Percentiles rank a stretch among this genome's conserved stretches.
Conservation (phyloP, 352 stramenopile species). For the Globisporangium parvum region DNA sequence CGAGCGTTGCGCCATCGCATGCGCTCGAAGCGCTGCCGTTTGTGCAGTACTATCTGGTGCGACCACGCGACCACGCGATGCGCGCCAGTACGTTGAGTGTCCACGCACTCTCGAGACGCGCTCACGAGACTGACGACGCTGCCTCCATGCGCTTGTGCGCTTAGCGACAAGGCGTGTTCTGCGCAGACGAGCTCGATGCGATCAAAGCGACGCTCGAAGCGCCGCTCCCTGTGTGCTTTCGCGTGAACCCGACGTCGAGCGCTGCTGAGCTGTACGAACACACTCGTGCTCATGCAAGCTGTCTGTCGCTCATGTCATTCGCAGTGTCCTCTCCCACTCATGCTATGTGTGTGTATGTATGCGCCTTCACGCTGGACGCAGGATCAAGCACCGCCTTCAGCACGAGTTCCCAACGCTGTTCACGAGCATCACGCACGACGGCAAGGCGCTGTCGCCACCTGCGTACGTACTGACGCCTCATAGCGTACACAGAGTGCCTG, state of each 20-base stretch:
- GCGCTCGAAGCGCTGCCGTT: constrained; percentile 20
- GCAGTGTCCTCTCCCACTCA: no score
- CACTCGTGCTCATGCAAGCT: no score
- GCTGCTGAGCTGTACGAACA: constrained; percentile 19
- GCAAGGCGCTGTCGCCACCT: constrained; percentile 28
- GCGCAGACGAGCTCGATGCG: constrained; percentile 24
- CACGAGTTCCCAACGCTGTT: constrained; percentile 44
- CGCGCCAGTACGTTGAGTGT: no score
- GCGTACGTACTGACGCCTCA: constrained; percentile 10
- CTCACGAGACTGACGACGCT: neutral
- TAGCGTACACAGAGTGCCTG: neutral
- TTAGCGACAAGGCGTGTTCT: constrained; percentile 61
- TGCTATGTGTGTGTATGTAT: no score
- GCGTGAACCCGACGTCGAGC: constrained; percentile 44
- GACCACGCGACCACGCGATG: neutral
- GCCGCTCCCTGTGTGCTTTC: constrained; percentile 65
- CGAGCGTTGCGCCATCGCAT: neutral
- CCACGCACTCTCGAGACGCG: no score
- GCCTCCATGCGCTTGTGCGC: neutral
- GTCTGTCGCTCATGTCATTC: no score
- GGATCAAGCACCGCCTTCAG: constrained; percentile 42
- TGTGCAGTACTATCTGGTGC: constrained; percentile 68
- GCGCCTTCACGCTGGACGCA: neutral
- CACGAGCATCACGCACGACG: constrained; percentile 21
- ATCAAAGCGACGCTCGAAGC: constrained; percentile 45